Percentiles rank a stretch among this genome's conserved stretches.
Evolutionary conservation across 1,284 basidiomycete genomes (phyloP).

Genomic region (Sanghuangporus sanghuang): DNA sequence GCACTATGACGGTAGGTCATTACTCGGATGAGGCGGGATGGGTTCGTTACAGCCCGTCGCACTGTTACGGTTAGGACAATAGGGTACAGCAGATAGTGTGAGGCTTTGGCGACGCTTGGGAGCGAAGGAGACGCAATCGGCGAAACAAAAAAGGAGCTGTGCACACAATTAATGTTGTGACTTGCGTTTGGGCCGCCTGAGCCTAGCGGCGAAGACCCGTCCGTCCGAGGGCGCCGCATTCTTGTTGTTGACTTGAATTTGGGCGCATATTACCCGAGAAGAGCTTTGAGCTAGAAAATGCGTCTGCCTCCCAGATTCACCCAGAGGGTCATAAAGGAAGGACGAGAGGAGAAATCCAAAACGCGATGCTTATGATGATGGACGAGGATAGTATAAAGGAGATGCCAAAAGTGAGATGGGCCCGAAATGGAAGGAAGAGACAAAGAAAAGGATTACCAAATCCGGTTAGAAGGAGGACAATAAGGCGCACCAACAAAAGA

Average conservation of each 20-base stretch:
- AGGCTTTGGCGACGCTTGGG: not conserved
- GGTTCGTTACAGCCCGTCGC: too few species aligned
- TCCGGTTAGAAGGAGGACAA: not conserved
- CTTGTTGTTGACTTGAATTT: not conserved
- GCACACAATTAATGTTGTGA: not conserved
- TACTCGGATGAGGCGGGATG: too few species aligned
- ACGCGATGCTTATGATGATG: not conserved
- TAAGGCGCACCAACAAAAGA: conserved; percentile 6
- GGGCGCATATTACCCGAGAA: not conserved
- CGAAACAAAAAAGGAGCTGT: not conserved
- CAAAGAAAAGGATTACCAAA: not conserved
- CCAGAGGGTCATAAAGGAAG: not conserved
- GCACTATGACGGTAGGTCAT: too few species aligned
- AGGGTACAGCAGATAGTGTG: too few species aligned
- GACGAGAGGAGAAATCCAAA: not conserved
- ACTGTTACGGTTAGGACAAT: too few species aligned
- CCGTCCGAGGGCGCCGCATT: not conserved
- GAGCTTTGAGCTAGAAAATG: not conserved
- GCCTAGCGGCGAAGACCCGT: too few species aligned
- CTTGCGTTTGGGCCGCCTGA: not conserved
- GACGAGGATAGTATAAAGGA: not conserved
- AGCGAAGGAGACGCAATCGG: not conserved
- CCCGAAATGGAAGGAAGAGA: not conserved
- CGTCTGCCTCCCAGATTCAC: not conserved
- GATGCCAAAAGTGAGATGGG: not conserved